Evolutionary conservation across 768 basidiomycete species (phyloP).

Genomic region (Podaxis sp.): DNA sequence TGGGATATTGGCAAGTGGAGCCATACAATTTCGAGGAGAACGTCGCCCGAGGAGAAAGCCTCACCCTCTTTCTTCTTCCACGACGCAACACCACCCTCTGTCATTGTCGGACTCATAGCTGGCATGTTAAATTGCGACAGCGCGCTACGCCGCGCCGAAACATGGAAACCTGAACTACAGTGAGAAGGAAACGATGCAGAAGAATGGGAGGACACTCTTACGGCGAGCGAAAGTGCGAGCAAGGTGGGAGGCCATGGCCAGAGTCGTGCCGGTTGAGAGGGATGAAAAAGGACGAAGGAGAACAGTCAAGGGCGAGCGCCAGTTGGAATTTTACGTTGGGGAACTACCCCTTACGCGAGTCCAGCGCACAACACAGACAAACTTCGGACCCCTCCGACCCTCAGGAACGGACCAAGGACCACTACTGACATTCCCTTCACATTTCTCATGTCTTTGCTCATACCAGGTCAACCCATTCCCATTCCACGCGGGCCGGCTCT

Average conservation of each 20-base stretch:
- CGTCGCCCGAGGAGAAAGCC: slow-evolving; percentile 84
- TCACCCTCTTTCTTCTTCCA: slow-evolving; percentile 99
- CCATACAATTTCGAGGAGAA: slow-evolving; percentile 91
- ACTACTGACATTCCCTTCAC: slow-evolving; percentile 15
- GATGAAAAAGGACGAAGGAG: slow-evolving; percentile 20
- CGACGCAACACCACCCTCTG: slow-evolving; percentile 94
- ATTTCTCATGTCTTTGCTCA: slow-evolving; percentile 31
- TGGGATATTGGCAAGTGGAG: slow-evolving; percentile 1
- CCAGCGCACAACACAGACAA: slow-evolving; percentile 34
- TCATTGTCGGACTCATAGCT: slow-evolving; percentile 99
- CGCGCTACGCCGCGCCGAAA: slow-evolving; percentile 74
- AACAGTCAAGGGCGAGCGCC: slow-evolving; percentile 14
- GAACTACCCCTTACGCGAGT: slow-evolving; percentile 27
- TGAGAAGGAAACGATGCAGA: not conserved
- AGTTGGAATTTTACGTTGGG: slow-evolving; percentile 27
- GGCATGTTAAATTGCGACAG: slow-evolving; percentile 93
- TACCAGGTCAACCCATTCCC: slow-evolving; percentile 80
- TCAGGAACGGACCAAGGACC: not conserved
- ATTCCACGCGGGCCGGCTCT: slow-evolving; percentile 50
- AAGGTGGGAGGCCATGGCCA: slow-evolving; percentile 59
- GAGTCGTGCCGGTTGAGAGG: slow-evolving; percentile 20
- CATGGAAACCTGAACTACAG: slow-evolving; percentile 68
- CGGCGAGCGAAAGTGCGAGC: slow-evolving; percentile 69
- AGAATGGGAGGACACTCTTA: slow-evolving; percentile 32
- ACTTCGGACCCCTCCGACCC: slow-evolving; percentile 12